These are phyloP conservation scores for Grosmannia penicillata DNA, from an alignment of 2,329 filamentous ascomycete species.

Conservation along the genomic window DNA sequence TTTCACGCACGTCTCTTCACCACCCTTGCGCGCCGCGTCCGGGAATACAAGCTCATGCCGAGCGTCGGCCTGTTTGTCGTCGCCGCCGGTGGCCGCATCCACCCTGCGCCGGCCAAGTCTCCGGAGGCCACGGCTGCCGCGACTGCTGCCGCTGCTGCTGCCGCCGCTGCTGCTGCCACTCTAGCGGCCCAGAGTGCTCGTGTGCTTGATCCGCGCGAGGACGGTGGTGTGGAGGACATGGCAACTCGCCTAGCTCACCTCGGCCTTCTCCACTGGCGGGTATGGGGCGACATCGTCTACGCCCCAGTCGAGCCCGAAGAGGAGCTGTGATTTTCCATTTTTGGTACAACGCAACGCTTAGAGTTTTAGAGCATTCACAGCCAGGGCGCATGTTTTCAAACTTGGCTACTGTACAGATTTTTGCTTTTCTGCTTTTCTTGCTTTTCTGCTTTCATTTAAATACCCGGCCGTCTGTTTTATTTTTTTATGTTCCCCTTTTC, in stretches of 20 bases:
- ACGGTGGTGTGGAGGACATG: constrained; percentile 48
- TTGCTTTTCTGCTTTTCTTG: too few relatives aligned
- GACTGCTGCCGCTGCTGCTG: constrained; percentile 18
- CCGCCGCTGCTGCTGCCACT: neutral
- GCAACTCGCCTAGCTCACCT: constrained; percentile 70
- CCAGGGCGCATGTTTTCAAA: too few relatives aligned
- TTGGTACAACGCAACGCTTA: too few relatives aligned
- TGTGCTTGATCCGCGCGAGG: constrained; percentile 23
- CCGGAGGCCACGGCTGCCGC: constrained; percentile 13
- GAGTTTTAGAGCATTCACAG: too few relatives aligned
- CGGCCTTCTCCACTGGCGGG: constrained; percentile 74
- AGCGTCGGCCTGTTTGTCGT: constrained; percentile 39
- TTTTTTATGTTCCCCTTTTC: too few relatives aligned
- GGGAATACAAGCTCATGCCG: constrained; percentile 35
- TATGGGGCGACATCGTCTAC: constrained; percentile 72
- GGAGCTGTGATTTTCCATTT: too few relatives aligned
- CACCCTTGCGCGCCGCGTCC: constrained; percentile 33
- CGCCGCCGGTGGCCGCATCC: constrained; percentile 35
- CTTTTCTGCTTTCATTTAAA: too few relatives aligned
- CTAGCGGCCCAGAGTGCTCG: constrained; percentile 1
- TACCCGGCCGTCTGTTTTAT: too few relatives aligned
- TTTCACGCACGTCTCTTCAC: constrained; percentile 34
- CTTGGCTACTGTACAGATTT: too few relatives aligned
- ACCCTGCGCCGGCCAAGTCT: constrained; percentile 15
- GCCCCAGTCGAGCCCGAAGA: too few relatives aligned